A percentile compares a stretch with the other conserved stretches of the same genome.
phyloP scores from a whole-genome alignment of 2,329 filamentous ascomycete species.

The Epichloe bromicola region DNA sequence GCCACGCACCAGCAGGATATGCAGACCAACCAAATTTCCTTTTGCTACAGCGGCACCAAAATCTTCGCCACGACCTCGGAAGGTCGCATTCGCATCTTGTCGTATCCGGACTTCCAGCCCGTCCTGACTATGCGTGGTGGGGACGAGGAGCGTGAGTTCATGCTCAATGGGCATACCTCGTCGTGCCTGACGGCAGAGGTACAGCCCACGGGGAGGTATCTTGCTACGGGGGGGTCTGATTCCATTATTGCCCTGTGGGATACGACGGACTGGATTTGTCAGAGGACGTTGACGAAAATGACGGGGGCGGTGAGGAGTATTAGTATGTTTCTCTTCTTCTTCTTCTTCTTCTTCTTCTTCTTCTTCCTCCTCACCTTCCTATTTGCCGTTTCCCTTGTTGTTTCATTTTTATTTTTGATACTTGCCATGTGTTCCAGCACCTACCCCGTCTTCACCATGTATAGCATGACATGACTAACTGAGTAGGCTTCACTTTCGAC shows the following conservation, averaged over 20 bases:
- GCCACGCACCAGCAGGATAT: slow-evolving; percentile 46
- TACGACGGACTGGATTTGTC: slow-evolving; percentile 63
- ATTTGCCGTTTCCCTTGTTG: neutral
- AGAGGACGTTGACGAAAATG: slow-evolving; percentile 56
- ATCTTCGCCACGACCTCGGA: slow-evolving; percentile 60
- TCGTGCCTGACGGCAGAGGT: slow-evolving; percentile 56
- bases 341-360: too few species aligned
- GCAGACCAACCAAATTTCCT: slow-evolving; percentile 60
- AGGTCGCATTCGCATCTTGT: slow-evolving; percentile 56
- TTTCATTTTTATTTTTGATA: neutral
- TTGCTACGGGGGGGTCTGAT: slow-evolving; percentile 65
- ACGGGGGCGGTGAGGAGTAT: slow-evolving; percentile 57
- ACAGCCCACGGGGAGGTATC: slow-evolving; percentile 56
- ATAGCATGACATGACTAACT: neutral
- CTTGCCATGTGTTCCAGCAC: neutral
- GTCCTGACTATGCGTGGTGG: slow-evolving; percentile 35
- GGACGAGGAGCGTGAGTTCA: slow-evolving; percentile 38
- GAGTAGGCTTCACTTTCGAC: slow-evolving; percentile 60
- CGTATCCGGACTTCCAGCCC: slow-evolving; percentile 51
- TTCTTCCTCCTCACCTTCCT: neutral
- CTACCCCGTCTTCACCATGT: too few species aligned
- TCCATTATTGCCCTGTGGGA: slow-evolving; percentile 68
- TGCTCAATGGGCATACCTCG: slow-evolving; percentile 59
- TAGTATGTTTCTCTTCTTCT: slow-evolving; percentile 27
- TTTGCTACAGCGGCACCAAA: slow-evolving; percentile 60